phyloP scores from a whole-genome alignment of 2,329 filamentous ascomycete genomes.

The Dothideomycetes sp. region DNA sequence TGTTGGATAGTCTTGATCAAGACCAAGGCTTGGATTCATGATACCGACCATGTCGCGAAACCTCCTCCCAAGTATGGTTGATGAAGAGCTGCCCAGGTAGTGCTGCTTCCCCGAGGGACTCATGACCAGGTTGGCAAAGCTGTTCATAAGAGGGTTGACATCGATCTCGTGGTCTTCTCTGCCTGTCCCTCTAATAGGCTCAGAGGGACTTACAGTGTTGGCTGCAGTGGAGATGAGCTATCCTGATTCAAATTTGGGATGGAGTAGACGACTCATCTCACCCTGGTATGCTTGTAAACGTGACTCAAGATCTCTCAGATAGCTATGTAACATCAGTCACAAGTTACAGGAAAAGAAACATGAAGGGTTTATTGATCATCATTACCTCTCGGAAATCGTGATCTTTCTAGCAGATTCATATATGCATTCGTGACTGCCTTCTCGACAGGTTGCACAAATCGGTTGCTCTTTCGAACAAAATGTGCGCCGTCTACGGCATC shows the following conservation, averaged over 20 bases:
- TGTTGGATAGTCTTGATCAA: conserved; percentile 18
- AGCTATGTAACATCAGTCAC: neutral
- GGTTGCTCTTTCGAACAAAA: conserved; percentile 13
- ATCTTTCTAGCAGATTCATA: conserved; percentile 4
- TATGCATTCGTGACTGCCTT: conserved; percentile 1
- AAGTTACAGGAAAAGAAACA: too few species aligned
- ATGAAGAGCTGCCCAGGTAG: conserved; percentile 22
- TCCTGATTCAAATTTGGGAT: too few species aligned
- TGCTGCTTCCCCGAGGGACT: conserved; percentile 15
- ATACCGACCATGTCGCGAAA: conserved; percentile 19
- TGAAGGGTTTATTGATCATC: neutral
- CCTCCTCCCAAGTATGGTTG: conserved; percentile 19
- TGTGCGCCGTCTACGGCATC: conserved; percentile 7
- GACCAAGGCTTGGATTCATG: neutral
- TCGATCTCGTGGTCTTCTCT: conserved; percentile 6
- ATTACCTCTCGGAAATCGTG: conserved; percentile 1
- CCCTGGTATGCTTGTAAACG: conserved; percentile 3
- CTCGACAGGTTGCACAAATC: conserved; percentile 2
- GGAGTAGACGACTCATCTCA: too few species aligned
- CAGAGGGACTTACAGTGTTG: too few species aligned
- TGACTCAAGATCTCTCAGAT: conserved; percentile 4
- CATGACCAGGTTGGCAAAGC: conserved; percentile 14
- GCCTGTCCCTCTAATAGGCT: too few species aligned
- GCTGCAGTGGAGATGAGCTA: too few species aligned
- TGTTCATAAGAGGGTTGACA: conserved; percentile 10